phyloP scores from a whole-genome alignment of 257 asterid species.

The Jaltomata sinuosa region DNA sequence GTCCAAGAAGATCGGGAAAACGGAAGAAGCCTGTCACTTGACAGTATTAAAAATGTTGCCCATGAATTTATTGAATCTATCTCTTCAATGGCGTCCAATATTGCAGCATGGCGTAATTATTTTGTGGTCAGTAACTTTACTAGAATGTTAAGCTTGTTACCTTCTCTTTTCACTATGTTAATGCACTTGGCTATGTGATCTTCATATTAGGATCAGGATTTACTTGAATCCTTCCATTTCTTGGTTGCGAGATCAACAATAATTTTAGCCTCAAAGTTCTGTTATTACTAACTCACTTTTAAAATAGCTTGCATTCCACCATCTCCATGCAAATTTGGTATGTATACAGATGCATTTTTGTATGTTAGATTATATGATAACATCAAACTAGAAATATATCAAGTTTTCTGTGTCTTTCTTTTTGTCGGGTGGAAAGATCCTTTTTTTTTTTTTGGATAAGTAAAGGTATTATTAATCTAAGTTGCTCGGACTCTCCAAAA shows the following conservation, averaged over 20 bases:
- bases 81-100: slow-evolving; percentile 29
- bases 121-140: slow-evolving; percentile 63
- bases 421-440: background rate
- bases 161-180: background rate
- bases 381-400: background rate
- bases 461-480: background rate
- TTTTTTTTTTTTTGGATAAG: background rate
- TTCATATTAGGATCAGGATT: background rate
- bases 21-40: slow-evolving; percentile 26
- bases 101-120: slow-evolving; percentile 84
- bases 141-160: background rate
- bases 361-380: background rate
- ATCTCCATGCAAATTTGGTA: background rate
- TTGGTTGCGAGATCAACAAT: background rate
- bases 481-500: no score
- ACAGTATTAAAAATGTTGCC: slow-evolving; percentile 21
- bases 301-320: background rate
- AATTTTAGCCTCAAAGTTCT: background rate
- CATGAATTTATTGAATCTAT: slow-evolving; percentile 18
- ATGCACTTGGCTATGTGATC: background rate
- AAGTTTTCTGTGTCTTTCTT: background rate
- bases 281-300: background rate
- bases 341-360: background rate
- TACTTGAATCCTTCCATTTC: background rate
- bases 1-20: slow-evolving; percentile 22